Evolutionary conservation across 176 grass and related monocot species (phyloP), one percentile per base, ranked within the genome.

Genomic region (Ampelocalamus luodianensis): DNA sequence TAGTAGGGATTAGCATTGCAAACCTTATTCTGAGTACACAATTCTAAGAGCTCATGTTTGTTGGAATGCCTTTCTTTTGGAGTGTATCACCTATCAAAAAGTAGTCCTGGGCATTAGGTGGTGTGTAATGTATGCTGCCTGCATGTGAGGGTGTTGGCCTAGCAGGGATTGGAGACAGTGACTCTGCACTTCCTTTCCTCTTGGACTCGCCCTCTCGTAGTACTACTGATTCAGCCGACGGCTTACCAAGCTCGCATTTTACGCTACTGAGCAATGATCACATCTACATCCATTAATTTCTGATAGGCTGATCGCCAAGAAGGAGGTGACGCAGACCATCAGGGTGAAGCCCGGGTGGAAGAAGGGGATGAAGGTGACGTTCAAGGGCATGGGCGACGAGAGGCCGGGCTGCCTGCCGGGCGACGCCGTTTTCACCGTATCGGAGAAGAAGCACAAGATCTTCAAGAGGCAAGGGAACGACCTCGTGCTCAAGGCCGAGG

Each of bases 381-480:
- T 95, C 18, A 77, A 92, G 18, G 80, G 83, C 32, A 85, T 87
- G 75, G 95, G 93, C 54, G 88, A 95, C 24, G 91, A 98, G 88
- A 85, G 85, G 49, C 93, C 87, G 27, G 95, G 95, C 15, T 90
- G 75, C 83, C 85, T 95, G 15, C 64, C 93, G 1, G 89, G 91
- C 65, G 93, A 98, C 81, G 75, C 94, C 79, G 83, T 88, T 73
- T 87, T 90, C 72, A 83, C 78, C 51, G 72, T 98, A 4, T 81
- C 85, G 0, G 93, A 95, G 48, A 90, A 60, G 90, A 89, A 22
- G 77, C 95, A 95, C 79, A 46, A 40, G 20, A 17, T 87, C 61
- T 98, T 95, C 91, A 98, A 98, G 93, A 78, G 93, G 74, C 86
- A 84, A 1, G 95, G 89, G 43, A 88, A 95, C 72, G 93, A 98